phyloP scores from a whole-genome alignment of 768 basidiomycete genomes.

The Leccinum olivaceopallidum region DNA sequence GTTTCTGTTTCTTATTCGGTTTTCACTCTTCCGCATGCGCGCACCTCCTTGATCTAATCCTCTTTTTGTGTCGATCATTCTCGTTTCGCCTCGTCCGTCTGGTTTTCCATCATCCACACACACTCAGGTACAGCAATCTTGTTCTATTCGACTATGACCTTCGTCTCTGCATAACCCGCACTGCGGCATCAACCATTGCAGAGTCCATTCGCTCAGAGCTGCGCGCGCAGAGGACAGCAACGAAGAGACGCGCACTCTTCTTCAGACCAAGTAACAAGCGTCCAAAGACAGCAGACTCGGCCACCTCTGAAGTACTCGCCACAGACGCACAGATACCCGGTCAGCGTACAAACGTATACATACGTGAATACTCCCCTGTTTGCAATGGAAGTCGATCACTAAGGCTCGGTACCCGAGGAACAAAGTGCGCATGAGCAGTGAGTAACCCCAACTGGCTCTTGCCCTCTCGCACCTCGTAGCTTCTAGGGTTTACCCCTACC shows the following conservation, averaged over 20 bases:
- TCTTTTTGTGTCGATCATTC: too few species aligned
- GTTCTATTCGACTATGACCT: constrained; percentile 73
- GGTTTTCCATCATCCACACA: too few species aligned
- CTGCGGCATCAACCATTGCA: constrained; percentile 87
- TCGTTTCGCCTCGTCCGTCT: too few species aligned
- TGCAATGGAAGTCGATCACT: constrained; percentile 59
- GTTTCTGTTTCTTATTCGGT: too few species aligned
- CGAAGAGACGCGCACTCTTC: constrained; percentile 48
- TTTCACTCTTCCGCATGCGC: too few species aligned
- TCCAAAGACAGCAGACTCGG: constrained; percentile 32
- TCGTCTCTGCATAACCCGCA: constrained; percentile 78
- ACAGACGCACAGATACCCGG: constrained; percentile 43
- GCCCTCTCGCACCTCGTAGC: neutral
- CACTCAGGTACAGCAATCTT: too few species aligned
- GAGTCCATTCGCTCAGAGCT: constrained; percentile 80
- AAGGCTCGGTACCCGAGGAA: constrained; percentile 82
- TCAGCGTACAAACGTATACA: constrained; percentile 65
- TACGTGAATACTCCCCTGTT: constrained; percentile 78
- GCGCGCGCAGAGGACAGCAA: constrained; percentile 33
- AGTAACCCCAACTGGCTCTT: constrained; percentile 32
- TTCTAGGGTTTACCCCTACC: constrained; percentile 86
- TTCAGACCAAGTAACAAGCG: constrained; percentile 60
- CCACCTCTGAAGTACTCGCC: constrained; percentile 26
- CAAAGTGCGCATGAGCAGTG: constrained; percentile 92
- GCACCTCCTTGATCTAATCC: too few species aligned